These are phyloP conservation scores for Hymenoscyphus fraxineus DNA, from an alignment of 2,329 filamentous ascomycete genomes.

Conservation along the genomic window DNA sequence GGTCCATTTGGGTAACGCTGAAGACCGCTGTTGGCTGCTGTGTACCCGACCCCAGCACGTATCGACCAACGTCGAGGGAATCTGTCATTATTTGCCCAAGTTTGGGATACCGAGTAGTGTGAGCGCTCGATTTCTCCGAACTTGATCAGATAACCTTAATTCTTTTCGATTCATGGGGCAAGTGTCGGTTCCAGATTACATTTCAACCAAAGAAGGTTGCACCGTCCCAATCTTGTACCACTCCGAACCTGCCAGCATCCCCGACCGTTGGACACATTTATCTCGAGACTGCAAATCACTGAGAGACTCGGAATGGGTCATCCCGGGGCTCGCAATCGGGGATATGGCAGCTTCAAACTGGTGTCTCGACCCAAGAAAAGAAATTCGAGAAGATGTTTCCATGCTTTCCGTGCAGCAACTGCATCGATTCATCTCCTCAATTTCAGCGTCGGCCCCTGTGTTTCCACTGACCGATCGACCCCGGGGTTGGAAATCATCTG, in stretches of 20 bases:
- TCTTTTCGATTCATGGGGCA: not conserved
- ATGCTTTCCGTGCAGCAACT: constrained; percentile 21
- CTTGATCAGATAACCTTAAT: constrained; percentile 1
- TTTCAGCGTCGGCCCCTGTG: constrained; percentile 16
- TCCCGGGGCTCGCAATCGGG: not conserved
- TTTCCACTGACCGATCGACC: constrained; percentile 23
- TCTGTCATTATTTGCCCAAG: not conserved
- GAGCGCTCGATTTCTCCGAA: not conserved
- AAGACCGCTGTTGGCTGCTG: constrained; percentile 18
- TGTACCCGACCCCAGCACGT: constrained; percentile 19
- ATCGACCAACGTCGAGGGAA: constrained; percentile 17
- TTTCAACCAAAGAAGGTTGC: constrained; percentile 14
- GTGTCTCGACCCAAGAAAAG: constrained; percentile 16
- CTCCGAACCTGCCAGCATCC: constrained; percentile 21
- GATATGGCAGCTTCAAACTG: not conserved
- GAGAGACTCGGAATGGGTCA: constrained; percentile 21
- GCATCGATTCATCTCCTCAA: constrained; percentile 20
- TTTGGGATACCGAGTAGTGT: not conserved
- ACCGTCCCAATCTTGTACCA: constrained; percentile 24
- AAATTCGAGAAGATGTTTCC: constrained; percentile 2
- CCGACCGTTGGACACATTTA: constrained; percentile 16
- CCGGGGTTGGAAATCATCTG: constrained; percentile 17
- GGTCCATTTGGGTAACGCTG: constrained; percentile 14
- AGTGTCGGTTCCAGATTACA: not conserved
- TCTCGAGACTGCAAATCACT: constrained; percentile 15